Evolutionary conservation across 495 filamentous ascomycete genomes (phyloP).

Genomic region (Penicillium ucsense): DNA sequence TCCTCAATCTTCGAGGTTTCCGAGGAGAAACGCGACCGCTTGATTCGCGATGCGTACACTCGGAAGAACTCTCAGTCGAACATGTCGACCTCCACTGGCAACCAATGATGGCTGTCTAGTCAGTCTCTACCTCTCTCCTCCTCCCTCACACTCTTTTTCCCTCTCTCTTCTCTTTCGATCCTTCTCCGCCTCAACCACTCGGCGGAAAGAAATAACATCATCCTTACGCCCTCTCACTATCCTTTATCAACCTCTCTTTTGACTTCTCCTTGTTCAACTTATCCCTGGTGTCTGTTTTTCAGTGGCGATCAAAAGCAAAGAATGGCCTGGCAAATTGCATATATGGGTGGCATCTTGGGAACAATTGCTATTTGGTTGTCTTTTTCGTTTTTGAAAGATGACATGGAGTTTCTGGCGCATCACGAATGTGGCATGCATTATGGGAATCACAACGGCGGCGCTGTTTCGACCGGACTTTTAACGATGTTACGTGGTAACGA

Average conservation of each 20-base stretch:
- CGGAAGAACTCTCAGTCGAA: constrained; percentile 31
- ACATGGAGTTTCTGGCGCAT: constrained; percentile 11
- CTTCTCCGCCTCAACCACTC: constrained; percentile 1
- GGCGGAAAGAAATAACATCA: background rate
- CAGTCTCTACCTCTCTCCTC: background rate
- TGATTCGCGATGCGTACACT: constrained; percentile 38
- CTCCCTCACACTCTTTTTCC: background rate
- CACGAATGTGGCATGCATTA: constrained; percentile 7
- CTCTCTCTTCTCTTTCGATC: constrained; percentile 4
- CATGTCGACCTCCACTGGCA: constrained; percentile 13
- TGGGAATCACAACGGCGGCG: constrained; percentile 8
- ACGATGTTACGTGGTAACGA: constrained; percentile 13
- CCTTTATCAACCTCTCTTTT: background rate
- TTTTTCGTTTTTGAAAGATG: constrained; percentile 3
- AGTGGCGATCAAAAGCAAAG: constrained; percentile 6
- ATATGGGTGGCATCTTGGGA: constrained; percentile 1
- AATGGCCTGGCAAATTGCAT: constrained; percentile 4
- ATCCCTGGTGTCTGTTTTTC: constrained; percentile 3
- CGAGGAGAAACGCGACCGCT: constrained; percentile 37
- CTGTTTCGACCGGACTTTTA: constrained; percentile 1
- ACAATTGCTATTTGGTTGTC: background rate
- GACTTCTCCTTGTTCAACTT: no score
- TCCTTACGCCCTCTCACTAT: background rate
- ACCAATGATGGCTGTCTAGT: background rate
- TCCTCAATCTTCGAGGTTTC: constrained; percentile 37